These are phyloP conservation scores for Globisporangium cystogenes DNA, from an alignment of 352 stramenopile genomes.

Conservation along the genomic window DNA sequence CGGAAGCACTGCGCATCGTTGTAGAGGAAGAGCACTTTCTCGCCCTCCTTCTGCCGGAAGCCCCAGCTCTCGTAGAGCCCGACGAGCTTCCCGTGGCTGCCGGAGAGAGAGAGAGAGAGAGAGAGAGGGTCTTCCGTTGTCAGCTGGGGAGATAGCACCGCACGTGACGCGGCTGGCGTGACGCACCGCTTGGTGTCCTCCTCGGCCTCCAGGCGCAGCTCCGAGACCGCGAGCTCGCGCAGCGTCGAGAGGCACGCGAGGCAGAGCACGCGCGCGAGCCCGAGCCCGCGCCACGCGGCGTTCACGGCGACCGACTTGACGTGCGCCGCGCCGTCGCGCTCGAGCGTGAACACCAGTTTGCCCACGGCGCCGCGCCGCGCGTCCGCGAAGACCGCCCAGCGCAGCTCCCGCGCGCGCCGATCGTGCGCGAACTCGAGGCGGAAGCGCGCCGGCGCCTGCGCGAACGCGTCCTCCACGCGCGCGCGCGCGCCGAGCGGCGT, in stretches of 20 bases:
- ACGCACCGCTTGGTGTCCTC: constrained; percentile 47
- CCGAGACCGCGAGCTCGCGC: constrained; percentile 38
- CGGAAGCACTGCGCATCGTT: constrained; percentile 81
- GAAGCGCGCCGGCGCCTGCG: constrained; percentile 35
- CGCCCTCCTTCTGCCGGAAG: constrained; percentile 43
- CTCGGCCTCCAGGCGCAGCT: constrained; percentile 57
- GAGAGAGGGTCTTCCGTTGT: too few relatives aligned
- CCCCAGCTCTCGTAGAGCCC: constrained; percentile 69
- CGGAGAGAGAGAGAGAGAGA: too few relatives aligned
- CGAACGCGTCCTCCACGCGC: constrained; percentile 40
- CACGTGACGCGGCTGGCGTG: too few relatives aligned
- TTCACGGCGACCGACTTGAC: constrained; percentile 76
- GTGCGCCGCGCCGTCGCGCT: constrained; percentile 47
- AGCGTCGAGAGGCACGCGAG: constrained; percentile 67
- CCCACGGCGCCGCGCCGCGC: constrained; percentile 53
- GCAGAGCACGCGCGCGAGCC: constrained; percentile 73
- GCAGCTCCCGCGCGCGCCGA: constrained; percentile 58
- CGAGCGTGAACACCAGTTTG: constrained; percentile 81
- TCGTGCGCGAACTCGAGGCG: constrained; percentile 73
- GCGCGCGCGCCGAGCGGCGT: constrained; percentile 23
- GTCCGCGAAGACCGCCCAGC: constrained; percentile 80
- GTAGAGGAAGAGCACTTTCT: constrained; percentile 76
- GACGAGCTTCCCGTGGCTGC: constrained; percentile 49
- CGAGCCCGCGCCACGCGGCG: constrained; percentile 57
- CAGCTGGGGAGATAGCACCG: too few relatives aligned